Evolutionary conservation across 768 basidiomycete species (phyloP).

Genomic region (Exsudoporus frostii): DNA sequence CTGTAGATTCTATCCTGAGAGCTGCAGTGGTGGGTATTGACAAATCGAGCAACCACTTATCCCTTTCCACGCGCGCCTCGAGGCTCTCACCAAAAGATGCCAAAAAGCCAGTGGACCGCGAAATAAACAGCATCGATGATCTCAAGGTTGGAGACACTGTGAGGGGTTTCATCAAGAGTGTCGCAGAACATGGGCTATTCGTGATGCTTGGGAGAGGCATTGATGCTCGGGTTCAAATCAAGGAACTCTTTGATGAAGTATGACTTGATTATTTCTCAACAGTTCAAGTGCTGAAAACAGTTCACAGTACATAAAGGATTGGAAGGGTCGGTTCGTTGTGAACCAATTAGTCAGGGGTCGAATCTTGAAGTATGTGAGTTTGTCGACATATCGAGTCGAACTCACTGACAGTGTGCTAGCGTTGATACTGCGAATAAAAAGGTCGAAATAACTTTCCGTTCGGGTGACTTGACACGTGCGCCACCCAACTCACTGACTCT

Average conservation of each 20-base stretch:
- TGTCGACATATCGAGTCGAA: background rate
- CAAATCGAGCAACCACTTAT: constrained; percentile 58
- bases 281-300: constrained; percentile 7
- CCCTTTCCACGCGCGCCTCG: constrained; percentile 80
- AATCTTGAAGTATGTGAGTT: constrained; percentile 60
- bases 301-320: constrained; percentile 87
- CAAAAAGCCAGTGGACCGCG: constrained; percentile 57
- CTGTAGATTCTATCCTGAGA: constrained; percentile 63
- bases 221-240: constrained; percentile 90
- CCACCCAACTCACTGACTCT: constrained; percentile 38
- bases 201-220: constrained; percentile 80
- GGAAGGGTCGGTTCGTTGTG: constrained; percentile 76
- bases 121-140: constrained; percentile 58
- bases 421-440: constrained; percentile 68
- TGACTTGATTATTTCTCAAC: background rate
- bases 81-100: constrained; percentile 53
- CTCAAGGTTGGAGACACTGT: constrained; percentile 72
- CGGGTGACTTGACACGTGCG: constrained; percentile 48
- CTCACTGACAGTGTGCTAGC: constrained; percentile 39
- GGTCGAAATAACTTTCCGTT: constrained; percentile 88
- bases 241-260: constrained; percentile 87
- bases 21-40: constrained; percentile 73
- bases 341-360: constrained; percentile 88
- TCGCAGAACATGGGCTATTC: constrained; percentile 85
- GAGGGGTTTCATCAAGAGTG: constrained; percentile 86